phyloP scores from a whole-genome alignment of 1,284 basidiomycete genomes.

The Pyrrhoderma lamaoense region DNA sequence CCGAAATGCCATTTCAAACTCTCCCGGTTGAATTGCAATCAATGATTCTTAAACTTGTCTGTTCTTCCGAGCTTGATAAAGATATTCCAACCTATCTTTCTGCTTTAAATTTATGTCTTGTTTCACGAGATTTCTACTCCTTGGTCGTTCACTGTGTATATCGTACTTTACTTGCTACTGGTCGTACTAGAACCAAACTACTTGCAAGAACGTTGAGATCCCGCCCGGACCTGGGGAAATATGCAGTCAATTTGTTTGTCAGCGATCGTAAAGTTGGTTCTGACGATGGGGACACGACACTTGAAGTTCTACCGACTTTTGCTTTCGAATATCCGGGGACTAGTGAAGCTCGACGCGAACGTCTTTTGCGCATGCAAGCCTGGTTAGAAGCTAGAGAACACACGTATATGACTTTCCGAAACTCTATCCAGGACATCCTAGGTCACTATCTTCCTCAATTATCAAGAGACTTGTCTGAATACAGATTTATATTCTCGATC shows the following conservation, averaged over 20 bases:
- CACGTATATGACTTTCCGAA: too few species aligned
- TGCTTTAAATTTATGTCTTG: slow-evolving; percentile 9
- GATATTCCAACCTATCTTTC: background rate
- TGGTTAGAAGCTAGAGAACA: too few species aligned
- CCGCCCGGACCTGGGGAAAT: slow-evolving; percentile 4
- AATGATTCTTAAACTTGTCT: slow-evolving; percentile 7
- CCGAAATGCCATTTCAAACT: too few species aligned
- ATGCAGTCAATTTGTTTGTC: slow-evolving; percentile 2
- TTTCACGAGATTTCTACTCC: slow-evolving; percentile 7
- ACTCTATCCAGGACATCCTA: too few species aligned
- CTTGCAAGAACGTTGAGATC: slow-evolving; percentile 10
- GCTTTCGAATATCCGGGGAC: too few species aligned
- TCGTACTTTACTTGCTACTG: slow-evolving; percentile 4
- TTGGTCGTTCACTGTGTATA: slow-evolving; percentile 6
- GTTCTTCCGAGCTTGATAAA: background rate
- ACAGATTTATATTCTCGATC: too few species aligned
- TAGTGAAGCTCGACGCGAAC: too few species aligned
- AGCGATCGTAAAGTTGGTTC: background rate
- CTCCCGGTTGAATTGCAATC: slow-evolving; percentile 9
- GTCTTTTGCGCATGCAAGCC: too few species aligned
- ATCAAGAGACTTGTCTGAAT: too few species aligned
- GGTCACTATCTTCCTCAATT: too few species aligned
- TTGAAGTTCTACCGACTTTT: too few species aligned
- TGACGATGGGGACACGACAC: too few species aligned
- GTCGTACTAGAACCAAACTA: background rate